Percentiles rank a stretch among this genome's conserved stretches.
phyloP scores from a whole-genome alignment of 176 grass and related monocot species.

The Eragrostis nindensis region DNA sequence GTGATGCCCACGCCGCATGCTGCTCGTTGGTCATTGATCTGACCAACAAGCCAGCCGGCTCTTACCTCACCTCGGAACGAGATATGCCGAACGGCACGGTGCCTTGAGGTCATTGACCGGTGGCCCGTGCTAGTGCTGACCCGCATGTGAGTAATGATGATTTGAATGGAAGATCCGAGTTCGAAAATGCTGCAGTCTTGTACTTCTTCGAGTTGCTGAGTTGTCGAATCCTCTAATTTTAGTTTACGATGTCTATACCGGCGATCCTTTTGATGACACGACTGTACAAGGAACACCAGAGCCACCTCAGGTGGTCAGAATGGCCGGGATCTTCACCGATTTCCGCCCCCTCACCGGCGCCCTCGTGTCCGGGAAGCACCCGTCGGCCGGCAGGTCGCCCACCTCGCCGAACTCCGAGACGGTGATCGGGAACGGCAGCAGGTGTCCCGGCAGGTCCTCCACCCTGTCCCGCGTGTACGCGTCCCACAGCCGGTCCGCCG shows the following conservation, averaged over 20 bases:
- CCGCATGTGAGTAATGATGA: too few relatives aligned
- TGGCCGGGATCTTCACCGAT: slow-evolving; percentile 52
- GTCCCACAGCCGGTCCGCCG: slow-evolving; percentile 61
- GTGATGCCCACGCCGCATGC: too few relatives aligned
- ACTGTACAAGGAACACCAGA: not conserved
- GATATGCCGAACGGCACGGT: too few relatives aligned
- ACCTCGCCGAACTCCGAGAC: slow-evolving; percentile 66
- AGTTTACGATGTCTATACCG: not conserved
- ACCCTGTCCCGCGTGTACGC: slow-evolving; percentile 57
- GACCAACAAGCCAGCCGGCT: too few relatives aligned
- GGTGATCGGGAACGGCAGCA: slow-evolving; percentile 81
- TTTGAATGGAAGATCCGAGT: too few relatives aligned
- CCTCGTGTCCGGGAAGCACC: slow-evolving; percentile 75
- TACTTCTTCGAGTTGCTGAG: not conserved
- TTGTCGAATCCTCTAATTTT: too few relatives aligned
- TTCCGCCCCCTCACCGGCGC: slow-evolving; percentile 70
- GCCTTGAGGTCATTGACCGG: too few relatives aligned
- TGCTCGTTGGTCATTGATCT: too few relatives aligned
- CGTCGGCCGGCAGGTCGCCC: slow-evolving; percentile 55
- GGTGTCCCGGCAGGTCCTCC: slow-evolving; percentile 67
- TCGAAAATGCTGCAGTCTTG: too few relatives aligned
- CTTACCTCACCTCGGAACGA: too few relatives aligned
- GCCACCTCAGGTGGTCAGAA: slow-evolving; percentile 69
- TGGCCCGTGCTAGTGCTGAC: too few relatives aligned
- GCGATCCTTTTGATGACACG: not conserved